Conservation (phyloP, 2,329 filamentous ascomycete species). For the Colletotrichum lupini region DNA sequence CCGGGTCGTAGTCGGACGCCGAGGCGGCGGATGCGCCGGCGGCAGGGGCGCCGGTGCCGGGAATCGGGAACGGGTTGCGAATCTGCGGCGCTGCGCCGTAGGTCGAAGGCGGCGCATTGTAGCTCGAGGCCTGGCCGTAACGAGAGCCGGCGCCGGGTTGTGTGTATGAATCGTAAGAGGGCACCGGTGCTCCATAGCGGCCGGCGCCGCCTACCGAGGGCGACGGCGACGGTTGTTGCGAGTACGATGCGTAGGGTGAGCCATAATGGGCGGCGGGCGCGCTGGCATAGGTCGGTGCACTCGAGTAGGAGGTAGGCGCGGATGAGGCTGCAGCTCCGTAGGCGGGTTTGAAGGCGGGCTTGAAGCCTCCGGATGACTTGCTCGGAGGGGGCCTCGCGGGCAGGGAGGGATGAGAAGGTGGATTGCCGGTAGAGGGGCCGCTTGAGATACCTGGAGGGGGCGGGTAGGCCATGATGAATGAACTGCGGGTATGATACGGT, state of each 20-base stretch:
- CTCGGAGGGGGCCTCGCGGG: slow-evolving; percentile 81
- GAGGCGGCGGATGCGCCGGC: too few species aligned
- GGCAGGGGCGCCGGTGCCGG: slow-evolving; percentile 50
- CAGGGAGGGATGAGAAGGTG: slow-evolving; percentile 69
- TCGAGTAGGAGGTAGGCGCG: slow-evolving; percentile 53
- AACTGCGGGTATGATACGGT: slow-evolving; percentile 38
- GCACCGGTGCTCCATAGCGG: slow-evolving; percentile 36
- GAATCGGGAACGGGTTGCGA: slow-evolving; percentile 82
- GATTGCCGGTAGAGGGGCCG: slow-evolving; percentile 46
- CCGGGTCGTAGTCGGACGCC: slow-evolving; percentile 70
- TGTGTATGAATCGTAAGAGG: slow-evolving; percentile 43
- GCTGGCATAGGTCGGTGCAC: slow-evolving; percentile 47
- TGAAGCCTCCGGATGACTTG: slow-evolving; percentile 54
- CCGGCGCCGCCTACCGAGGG: slow-evolving; percentile 34
- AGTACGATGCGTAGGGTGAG: slow-evolving; percentile 52
- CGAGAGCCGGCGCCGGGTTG: slow-evolving; percentile 38
- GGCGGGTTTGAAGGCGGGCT: slow-evolving; percentile 50
- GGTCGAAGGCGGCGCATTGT: slow-evolving; percentile 42
- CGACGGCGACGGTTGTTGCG: slow-evolving; percentile 42
- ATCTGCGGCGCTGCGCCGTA: slow-evolving; percentile 74
- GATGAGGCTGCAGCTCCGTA: slow-evolving; percentile 41
- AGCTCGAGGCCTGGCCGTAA: slow-evolving; percentile 44
- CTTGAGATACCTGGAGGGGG: slow-evolving; percentile 80
- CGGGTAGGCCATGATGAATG: slow-evolving; percentile 87
- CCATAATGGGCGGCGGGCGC: slow-evolving; percentile 57